A percentile compares a stretch with the other conserved stretches of the same genome.
These are phyloP conservation scores for Cytauxzoon felis DNA, from an alignment of 169 alveolate species.

Conservation along the genomic window DNA sequence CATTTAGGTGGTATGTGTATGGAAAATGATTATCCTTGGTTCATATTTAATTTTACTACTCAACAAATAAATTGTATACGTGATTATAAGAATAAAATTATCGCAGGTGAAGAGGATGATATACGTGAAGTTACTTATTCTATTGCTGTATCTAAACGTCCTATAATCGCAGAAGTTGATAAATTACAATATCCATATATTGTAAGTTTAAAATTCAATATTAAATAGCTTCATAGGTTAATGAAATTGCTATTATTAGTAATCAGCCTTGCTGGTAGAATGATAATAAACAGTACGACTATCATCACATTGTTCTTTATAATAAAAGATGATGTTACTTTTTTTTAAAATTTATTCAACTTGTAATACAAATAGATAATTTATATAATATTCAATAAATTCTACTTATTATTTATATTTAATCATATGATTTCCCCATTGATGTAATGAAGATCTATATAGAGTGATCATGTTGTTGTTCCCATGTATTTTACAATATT, in stretches of 20 bases:
- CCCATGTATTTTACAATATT: too few relatives aligned
- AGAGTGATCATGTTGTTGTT: too few relatives aligned
- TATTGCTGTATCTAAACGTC: slow-evolving; percentile 81
- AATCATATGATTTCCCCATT: too few relatives aligned
- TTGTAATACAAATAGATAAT: too few relatives aligned
- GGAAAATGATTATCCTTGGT: slow-evolving; percentile 80
- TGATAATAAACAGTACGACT: too few relatives aligned
- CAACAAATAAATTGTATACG: slow-evolving; percentile 86
- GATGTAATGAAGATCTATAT: too few relatives aligned
- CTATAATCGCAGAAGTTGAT: slow-evolving; percentile 65
- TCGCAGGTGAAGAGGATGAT: slow-evolving; percentile 81
- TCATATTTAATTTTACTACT: slow-evolving; percentile 81
- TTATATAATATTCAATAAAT: too few relatives aligned
- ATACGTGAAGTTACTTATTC: slow-evolving; percentile 85
- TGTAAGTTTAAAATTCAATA: neutral
- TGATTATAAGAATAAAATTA: slow-evolving; percentile 68
- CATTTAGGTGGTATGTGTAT: slow-evolving; percentile 55
- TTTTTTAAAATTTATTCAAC: too few relatives aligned
- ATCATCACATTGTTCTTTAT: too few relatives aligned
- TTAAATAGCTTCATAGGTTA: slow-evolving; percentile 22
- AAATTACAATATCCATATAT: slow-evolving; percentile 71
- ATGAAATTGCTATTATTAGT: slow-evolving; percentile 79
- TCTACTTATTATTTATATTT: too few relatives aligned
- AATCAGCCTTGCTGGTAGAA: slow-evolving; percentile 79
- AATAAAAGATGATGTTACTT: too few relatives aligned